Percentiles rank a stretch among this genome's conserved stretches.
Conservation (phyloP, 2,329 filamentous ascomycete species). For the Trichoderma aggressivum region DNA sequence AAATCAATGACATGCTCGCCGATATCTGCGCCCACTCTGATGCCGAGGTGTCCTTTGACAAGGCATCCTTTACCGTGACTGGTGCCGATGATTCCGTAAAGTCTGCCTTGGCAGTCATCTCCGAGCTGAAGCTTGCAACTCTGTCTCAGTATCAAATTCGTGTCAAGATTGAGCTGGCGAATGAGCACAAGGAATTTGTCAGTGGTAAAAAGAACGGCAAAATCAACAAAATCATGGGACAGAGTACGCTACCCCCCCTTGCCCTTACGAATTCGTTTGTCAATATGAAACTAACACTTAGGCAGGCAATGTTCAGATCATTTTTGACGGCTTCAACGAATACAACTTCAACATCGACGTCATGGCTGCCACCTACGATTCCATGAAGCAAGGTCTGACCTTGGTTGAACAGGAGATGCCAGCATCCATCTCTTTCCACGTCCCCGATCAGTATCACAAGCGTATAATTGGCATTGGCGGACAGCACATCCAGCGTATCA, state of each 20-base stretch:
- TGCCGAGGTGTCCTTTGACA: conserved; percentile 91
- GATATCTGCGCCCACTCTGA: conserved; percentile 97
- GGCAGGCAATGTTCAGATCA: conserved; percentile 90
- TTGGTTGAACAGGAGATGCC: conserved; percentile 99
- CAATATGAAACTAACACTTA: not conserved
- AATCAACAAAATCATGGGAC: conserved; percentile 99
- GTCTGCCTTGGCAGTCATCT: conserved; percentile 88
- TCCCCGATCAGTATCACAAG: conserved; percentile 98
- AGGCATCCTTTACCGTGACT: conserved; percentile 88
- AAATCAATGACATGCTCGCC: conserved; percentile 85
- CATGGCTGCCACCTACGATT: conserved; percentile 85
- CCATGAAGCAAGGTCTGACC: conserved; percentile 86
- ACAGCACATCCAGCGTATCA: conserved; percentile 98
- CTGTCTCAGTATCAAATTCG: conserved; percentile 88
- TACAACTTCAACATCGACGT: conserved; percentile 99
- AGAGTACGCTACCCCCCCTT: conserved; percentile 54
- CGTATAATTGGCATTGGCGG: conserved; percentile 98
- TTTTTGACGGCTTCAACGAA: conserved; percentile 98
- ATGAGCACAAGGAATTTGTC: conserved; percentile 99
- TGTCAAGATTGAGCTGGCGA: conserved; percentile 97
- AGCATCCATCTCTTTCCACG: conserved; percentile 97
- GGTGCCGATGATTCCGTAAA: conserved; percentile 97
- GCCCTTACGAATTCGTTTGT: not conserved
- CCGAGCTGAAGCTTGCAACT: conserved; percentile 83
- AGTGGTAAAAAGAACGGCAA: conserved; percentile 99